A percentile compares a stretch with the other conserved stretches of the same genome.
Evolutionary conservation across 768 basidiomycete genomes (phyloP).

Genomic region (Gloeophyllum trabeum): DNA sequence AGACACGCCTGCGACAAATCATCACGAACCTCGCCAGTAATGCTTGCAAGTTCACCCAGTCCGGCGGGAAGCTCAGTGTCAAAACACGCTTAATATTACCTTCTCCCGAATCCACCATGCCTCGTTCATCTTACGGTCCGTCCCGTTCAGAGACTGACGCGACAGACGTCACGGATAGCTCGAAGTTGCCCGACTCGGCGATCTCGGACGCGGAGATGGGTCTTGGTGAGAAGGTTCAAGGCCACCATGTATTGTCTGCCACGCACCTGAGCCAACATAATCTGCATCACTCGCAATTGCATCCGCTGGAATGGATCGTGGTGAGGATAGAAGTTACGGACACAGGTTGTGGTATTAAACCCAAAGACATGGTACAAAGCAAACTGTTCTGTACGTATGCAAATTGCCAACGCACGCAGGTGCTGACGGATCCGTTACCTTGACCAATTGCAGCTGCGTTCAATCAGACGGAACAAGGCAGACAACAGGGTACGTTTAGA

Average conservation of each 20-base stretch:
- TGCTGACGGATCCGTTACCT: neutral
- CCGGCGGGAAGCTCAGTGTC: slow-evolving; percentile 58
- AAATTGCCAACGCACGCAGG: neutral
- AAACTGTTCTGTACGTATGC: slow-evolving; percentile 57
- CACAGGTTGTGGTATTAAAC: slow-evolving; percentile 55
- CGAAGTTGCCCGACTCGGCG: neutral
- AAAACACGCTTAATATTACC: slow-evolving; percentile 46
- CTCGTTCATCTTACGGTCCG: too few relatives aligned
- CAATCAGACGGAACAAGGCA: slow-evolving; percentile 70
- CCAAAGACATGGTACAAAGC: slow-evolving; percentile 56
- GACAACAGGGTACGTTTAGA: slow-evolving; percentile 36
- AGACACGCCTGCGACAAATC: slow-evolving; percentile 70
- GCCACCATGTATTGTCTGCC: slow-evolving; percentile 14
- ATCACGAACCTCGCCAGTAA: slow-evolving; percentile 81
- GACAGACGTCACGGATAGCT: neutral
- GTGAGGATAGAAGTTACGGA: slow-evolving; percentile 82
- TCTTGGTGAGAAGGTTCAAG: slow-evolving; percentile 1
- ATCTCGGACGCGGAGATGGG: neutral
- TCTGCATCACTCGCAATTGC: slow-evolving; percentile 24
- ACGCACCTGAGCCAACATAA: slow-evolving; percentile 38
- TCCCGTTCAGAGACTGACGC: too few relatives aligned
- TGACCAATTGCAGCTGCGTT: slow-evolving; percentile 41
- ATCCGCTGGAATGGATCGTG: slow-evolving; percentile 49
- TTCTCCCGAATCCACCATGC: too few relatives aligned
- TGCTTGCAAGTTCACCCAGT: slow-evolving; percentile 70